Evolutionary conservation across 345 rosid genomes (phyloP), one percentile per base, ranked within the genome.

Genomic region (Atalantia buxifolia): DNA sequence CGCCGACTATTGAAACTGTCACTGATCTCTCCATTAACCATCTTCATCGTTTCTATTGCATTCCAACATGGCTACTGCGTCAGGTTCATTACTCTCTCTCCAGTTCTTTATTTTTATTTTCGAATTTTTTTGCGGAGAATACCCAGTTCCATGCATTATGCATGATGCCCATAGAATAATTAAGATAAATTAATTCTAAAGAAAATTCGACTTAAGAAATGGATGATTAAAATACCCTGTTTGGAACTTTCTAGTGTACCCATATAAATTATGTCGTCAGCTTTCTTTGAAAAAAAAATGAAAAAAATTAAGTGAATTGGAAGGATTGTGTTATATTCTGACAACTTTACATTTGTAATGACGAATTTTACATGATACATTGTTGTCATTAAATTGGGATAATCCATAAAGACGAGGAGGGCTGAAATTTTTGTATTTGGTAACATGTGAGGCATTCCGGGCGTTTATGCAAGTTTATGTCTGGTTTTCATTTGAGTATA

Each of bases 61-160:
- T 45, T 31, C 65, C 77, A 55, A 38, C 28, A 86, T 86, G 89
- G 87, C 85, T 60, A 84, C 85, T 38, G 84, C 87, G 5, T 82
- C 89, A 69, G 84, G 84, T 86, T 69, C 30, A 48, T 53, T 63
- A 65, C 38, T 62, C 36, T 74, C 55, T 42, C 33, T 40, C 31
- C 30, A 22, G 7, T 72, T 81, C 67, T 45, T 35, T 35, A 0
- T 36, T 69, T 45, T 69, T 5, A 18, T 45, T 45, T 45, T 45
- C 3, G 14, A 40, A 13, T 45, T 13, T 45, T 45, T 45, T 13
- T 42, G 50, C 16, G 14, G 42, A 8, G 42, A 8, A 5, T 25
- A 10, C 18, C 65, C 6, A 24, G 33, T n/a, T 42, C 9, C 56
- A 28, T 30, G 24, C 12, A 19, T 22, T 10, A 22, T 27, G 6